phyloP scores from a whole-genome alignment of 192 early-diverging fungal genomes.

The Linderina pennispora region DNA sequence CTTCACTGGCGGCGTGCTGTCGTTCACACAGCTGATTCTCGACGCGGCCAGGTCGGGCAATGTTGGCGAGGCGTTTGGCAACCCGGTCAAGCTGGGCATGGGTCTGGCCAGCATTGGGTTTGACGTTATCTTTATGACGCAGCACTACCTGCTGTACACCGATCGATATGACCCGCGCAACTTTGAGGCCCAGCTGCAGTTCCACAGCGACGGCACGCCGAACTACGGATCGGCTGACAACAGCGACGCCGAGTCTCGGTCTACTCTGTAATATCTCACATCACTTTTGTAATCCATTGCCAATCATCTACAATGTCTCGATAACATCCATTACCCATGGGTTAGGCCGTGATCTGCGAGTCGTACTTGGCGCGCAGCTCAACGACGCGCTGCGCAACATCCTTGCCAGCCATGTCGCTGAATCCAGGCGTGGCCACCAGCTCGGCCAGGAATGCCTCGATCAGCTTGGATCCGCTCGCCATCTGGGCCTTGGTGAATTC shows the following conservation, averaged over 20 bases:
- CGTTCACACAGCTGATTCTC: slow-evolving; percentile 68
- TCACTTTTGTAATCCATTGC: not conserved
- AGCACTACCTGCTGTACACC: slow-evolving; percentile 75
- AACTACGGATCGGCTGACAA: slow-evolving; percentile 24
- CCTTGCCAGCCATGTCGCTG: slow-evolving; percentile 30
- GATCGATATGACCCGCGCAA: slow-evolving; percentile 16
- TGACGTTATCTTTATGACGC: slow-evolving; percentile 75
- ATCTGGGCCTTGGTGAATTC: slow-evolving; percentile 27
- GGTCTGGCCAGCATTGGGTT: slow-evolving; percentile 74
- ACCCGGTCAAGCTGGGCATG: slow-evolving; percentile 69
- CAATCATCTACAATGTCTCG: slow-evolving; percentile 29
- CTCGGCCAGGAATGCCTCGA: slow-evolving; percentile 49
- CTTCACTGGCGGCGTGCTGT: slow-evolving; percentile 74
- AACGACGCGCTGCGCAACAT: slow-evolving; percentile 29
- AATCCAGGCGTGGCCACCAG: slow-evolving; percentile 40
- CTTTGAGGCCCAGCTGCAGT: slow-evolving; percentile 13
- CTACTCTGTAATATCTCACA: not conserved
- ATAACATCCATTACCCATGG: slow-evolving; percentile 59
- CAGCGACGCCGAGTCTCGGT: slow-evolving; percentile 6
- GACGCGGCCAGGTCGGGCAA: slow-evolving; percentile 56
- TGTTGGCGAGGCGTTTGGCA: slow-evolving; percentile 50
- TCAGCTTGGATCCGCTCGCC: slow-evolving; percentile 17
- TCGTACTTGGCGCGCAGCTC: slow-evolving; percentile 52
- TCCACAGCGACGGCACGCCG: not conserved
- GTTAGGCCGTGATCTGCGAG: slow-evolving; percentile 51